Conservation (phyloP, 2,329 filamentous ascomycete genomes). For the Phialophora chinensis region DNA sequence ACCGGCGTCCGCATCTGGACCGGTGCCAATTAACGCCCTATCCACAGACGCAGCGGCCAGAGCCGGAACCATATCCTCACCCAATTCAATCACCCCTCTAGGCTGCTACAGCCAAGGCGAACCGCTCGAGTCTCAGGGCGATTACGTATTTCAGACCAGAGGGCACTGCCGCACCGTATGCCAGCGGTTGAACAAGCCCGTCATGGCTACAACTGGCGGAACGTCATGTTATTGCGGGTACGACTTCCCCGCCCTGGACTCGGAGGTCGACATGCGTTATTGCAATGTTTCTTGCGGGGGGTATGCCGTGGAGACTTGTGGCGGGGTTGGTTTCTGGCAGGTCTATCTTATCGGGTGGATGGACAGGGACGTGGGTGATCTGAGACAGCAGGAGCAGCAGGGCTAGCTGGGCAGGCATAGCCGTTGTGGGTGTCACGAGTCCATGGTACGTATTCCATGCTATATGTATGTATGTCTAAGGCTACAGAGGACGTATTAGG, state of each 20-base stretch:
- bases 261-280: constrained; percentile 61
- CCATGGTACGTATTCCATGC: neutral
- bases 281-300: constrained; percentile 72
- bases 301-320: constrained; percentile 70
- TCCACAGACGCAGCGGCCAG: neutral
- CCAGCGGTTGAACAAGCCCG: constrained; percentile 55
- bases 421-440: neutral
- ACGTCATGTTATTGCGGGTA: constrained; percentile 76
- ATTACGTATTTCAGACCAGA: constrained; percentile 59
- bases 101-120: constrained; percentile 55
- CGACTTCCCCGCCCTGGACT: constrained; percentile 65
- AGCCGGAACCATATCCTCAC: neutral
- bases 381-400: neutral
- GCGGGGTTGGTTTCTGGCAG: constrained; percentile 60
- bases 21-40: neutral
- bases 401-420: neutral
- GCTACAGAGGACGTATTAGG: neutral
- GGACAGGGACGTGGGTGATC: constrained; percentile 32
- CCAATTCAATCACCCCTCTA: constrained; percentile 31
- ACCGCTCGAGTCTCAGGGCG: constrained; percentile 55
- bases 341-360: constrained; percentile 59
- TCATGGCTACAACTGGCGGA: constrained; percentile 67
- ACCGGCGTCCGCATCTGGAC: neutral
- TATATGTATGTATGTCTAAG: neutral
- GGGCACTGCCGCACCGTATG: constrained; percentile 63